A percentile compares a stretch with the other conserved stretches of the same genome.
Evolutionary conservation across 148 eudicot species (phyloP).

Genomic region (Amaranthus palmeri): DNA sequence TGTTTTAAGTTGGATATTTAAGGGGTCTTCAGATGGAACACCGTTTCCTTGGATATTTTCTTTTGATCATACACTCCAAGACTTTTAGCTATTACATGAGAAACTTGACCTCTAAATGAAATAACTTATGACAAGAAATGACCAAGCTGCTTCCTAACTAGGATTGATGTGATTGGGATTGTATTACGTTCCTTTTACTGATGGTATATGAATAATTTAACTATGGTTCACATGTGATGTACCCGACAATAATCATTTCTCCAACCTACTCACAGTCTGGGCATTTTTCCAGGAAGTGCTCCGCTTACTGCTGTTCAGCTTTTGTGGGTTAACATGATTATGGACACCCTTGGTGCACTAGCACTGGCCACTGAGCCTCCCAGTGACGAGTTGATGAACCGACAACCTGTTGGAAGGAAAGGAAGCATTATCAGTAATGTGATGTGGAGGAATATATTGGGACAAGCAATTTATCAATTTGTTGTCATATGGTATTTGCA

Average conservation of each 20-base stretch:
- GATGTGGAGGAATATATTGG: slow-evolving; percentile 61
- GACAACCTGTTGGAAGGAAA: slow-evolving; percentile 46
- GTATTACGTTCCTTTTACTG: background rate
- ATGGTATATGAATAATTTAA: background rate
- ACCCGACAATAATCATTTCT: background rate
- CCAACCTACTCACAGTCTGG: background rate
- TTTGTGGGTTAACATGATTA: slow-evolving; percentile 61
- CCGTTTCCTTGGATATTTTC: too few species aligned
- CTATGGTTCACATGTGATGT: background rate
- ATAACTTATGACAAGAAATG: too few species aligned
- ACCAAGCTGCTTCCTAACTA: too few species aligned
- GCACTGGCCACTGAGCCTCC: slow-evolving; percentile 66
- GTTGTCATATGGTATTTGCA: slow-evolving; percentile 35
- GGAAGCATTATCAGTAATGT: slow-evolving; percentile 40
- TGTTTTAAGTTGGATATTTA: too few species aligned
- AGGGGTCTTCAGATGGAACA: too few species aligned
- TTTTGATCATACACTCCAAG: too few species aligned
- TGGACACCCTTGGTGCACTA: slow-evolving; percentile 63
- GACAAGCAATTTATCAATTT: slow-evolving; percentile 51
- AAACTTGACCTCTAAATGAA: too few species aligned
- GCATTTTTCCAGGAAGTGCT: slow-evolving; percentile 38
- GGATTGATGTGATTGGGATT: too few species aligned
- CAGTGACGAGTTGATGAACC: slow-evolving; percentile 39
- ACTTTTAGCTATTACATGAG: too few species aligned
- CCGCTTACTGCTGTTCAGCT: slow-evolving; percentile 61